Evolutionary conservation across 2,329 filamentous ascomycete species (phyloP).

Genomic region (Cladophialophora exuberans): DNA sequence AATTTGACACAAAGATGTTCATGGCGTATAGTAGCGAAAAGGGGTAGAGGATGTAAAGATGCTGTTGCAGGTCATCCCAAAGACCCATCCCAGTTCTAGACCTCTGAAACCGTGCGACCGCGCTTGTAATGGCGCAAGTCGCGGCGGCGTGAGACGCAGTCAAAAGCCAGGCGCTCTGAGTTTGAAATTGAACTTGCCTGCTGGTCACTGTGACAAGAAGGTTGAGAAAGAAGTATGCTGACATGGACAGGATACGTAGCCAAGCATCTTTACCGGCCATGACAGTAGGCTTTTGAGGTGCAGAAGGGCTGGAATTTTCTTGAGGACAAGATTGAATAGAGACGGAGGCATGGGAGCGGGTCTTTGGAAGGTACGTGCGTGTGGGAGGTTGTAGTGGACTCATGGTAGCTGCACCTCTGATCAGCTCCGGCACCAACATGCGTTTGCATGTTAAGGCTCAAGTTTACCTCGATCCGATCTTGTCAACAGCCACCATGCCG

Average conservation of each 20-base stretch:
- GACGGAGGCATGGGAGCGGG: no score
- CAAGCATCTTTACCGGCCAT: constrained; percentile 1
- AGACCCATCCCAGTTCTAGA: no score
- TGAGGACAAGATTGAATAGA: no score
- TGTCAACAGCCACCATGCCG: no score
- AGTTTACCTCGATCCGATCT: no score
- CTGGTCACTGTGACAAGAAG: constrained; percentile 24
- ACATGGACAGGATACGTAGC: constrained; percentile 2
- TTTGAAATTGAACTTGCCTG: constrained; percentile 13
- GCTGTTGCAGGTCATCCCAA: neutral
- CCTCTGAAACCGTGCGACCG: neutral
- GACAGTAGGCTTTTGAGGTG: no score
- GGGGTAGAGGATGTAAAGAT: constrained; percentile 8
- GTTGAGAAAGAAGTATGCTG: constrained; percentile 22
- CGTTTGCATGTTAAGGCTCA: no score
- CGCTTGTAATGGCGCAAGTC: constrained; percentile 14
- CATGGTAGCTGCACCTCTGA: no score
- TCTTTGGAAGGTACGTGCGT: no score
- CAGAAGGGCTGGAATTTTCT: no score
- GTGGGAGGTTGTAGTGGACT: no score
- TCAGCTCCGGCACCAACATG: no score
- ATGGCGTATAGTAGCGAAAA: constrained; percentile 26
- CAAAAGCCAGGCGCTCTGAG: constrained; percentile 18
- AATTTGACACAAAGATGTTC: constrained; percentile 25
- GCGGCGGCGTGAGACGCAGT: constrained; percentile 18